Evolutionary conservation across 768 basidiomycete species (phyloP), one percentile per base, ranked within the genome.

Genomic region (Piloderma croceum): DNA sequence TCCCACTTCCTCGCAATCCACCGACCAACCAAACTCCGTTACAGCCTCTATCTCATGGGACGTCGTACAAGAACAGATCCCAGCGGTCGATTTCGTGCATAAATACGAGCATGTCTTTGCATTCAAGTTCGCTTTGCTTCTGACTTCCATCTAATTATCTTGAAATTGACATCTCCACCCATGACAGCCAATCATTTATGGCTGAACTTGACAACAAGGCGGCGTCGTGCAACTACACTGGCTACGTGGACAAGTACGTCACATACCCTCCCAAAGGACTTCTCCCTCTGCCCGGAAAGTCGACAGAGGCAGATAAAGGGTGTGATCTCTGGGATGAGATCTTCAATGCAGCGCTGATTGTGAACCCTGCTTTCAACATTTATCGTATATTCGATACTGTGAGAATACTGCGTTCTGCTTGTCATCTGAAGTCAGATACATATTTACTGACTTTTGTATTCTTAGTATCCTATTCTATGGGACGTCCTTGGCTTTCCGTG

Each of bases 401-500:
- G 37, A 44, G 71, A 51, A n/a, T n/a, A n/a, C n/a, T n/a, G n/a
- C n/a, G n/a, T n/a, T n/a, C n/a, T n/a, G n/a, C n/a, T n/a, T n/a
- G n/a, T n/a, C n/a, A n/a, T n/a, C n/a, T n/a, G n/a, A n/a, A n/a
- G n/a, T n/a, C n/a, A n/a, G n/a, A n/a, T n/a, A n/a, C n/a, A n/a
- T n/a, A n/a, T n/a, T n/a, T n/a, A n/a, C n/a, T n/a, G n/a, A n/a
- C n/a, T n/a, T n/a, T n/a, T n/a, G n/a, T n/a, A n/a, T n/a, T n/a
- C n/a, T n/a, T n/a, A n/a, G n/a, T 84, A 65, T 59, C 85, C 83
- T 0, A 68, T 82, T 31, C 63, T 81, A 10, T 87, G 82, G 84
- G 84, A 87, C 45, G 83, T 86, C 5, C 78, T 87, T 22, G 84
- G 83, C n/a, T 86, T 82, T 71, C 83, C 84, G 77, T 83, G 50